Evolutionary conservation across 306 rosid species (phyloP).

Genomic region (Rosa rugosa): DNA sequence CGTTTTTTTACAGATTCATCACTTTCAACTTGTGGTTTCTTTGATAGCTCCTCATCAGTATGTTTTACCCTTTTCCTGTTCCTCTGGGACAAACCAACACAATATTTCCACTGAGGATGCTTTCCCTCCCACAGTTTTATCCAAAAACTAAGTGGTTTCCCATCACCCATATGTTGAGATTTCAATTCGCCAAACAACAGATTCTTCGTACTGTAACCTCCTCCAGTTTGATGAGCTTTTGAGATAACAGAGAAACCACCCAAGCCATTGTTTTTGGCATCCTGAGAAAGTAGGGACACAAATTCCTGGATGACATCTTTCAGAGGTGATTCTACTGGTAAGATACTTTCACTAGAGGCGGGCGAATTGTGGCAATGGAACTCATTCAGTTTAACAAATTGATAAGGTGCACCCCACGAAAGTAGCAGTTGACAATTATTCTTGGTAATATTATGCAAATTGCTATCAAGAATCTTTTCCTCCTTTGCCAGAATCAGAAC

Average conservation of each 20-base stretch:
- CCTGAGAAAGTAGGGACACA: constrained; percentile 45
- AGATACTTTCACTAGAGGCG: constrained; percentile 20
- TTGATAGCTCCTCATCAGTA: constrained; percentile 38
- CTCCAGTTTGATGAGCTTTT: constrained; percentile 62
- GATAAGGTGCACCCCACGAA: constrained; percentile 77
- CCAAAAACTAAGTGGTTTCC: constrained; percentile 66
- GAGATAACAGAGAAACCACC: constrained; percentile 43
- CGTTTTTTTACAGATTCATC: constrained; percentile 57
- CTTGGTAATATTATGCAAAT: constrained; percentile 42
- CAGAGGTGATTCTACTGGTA: constrained; percentile 34
- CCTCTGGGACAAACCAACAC: constrained; percentile 52
- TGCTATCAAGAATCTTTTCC: constrained; percentile 55
- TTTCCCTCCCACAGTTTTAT: constrained; percentile 61
- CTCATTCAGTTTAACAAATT: constrained; percentile 56
- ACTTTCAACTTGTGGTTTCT: constrained; percentile 35
- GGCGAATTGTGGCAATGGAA: constrained; percentile 45
- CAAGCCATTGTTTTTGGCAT: constrained; percentile 38
- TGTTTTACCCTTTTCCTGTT: constrained; percentile 62
- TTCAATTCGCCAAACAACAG: constrained; percentile 55
- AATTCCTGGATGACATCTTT: constrained; percentile 53
- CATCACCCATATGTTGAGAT: constrained; percentile 38
- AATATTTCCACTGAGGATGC: constrained; percentile 70
- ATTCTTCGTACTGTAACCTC: constrained; percentile 41
- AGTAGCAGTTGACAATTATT: constrained; percentile 53
- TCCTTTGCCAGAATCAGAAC: constrained; percentile 69